Evolutionary conservation across 768 basidiomycete species (phyloP).

Genomic region (Auricularia sp.): DNA sequence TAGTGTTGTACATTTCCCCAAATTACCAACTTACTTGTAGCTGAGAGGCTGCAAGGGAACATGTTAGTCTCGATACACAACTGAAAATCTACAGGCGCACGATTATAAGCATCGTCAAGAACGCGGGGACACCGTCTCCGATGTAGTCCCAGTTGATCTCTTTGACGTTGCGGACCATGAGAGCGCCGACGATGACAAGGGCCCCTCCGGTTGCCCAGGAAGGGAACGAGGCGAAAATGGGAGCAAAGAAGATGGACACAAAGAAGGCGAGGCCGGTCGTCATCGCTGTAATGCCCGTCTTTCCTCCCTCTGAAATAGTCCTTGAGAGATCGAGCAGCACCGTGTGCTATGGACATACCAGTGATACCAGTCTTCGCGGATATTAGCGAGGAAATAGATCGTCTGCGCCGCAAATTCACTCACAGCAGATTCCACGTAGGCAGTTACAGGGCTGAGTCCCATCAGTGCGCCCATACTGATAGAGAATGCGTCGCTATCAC

Average conservation of each 20-base stretch:
- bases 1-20: background rate
- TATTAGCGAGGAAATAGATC: background rate
- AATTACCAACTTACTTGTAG: constrained; percentile 47
- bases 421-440: constrained; percentile 69
- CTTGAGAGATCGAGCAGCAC: too few species aligned
- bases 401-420: background rate
- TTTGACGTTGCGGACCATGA: constrained; percentile 80
- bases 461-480: constrained; percentile 75
- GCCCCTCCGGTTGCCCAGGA: constrained; percentile 84
- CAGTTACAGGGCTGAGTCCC: constrained; percentile 74
- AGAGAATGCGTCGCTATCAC: constrained; percentile 49
- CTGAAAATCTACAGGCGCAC: constrained; percentile 10
- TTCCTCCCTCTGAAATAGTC: constrained; percentile 58
- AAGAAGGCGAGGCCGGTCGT: constrained; percentile 68
- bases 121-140: constrained; percentile 80
- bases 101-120: constrained; percentile 72
- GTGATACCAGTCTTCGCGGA: constrained; percentile 48
- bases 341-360: constrained; percentile 25
- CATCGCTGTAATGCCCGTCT: constrained; percentile 76
- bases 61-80: constrained; percentile 2
- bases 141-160: constrained; percentile 88
- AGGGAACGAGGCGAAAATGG: constrained; percentile 81
- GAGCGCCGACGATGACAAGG: constrained; percentile 73
- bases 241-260: constrained; percentile 77
- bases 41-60: constrained; percentile 37